Percentiles rank a stretch among this genome's conserved stretches.
Conservation (phyloP, 2,329 filamentous ascomycete genomes). For the Cryphonectria naterciae region DNA sequence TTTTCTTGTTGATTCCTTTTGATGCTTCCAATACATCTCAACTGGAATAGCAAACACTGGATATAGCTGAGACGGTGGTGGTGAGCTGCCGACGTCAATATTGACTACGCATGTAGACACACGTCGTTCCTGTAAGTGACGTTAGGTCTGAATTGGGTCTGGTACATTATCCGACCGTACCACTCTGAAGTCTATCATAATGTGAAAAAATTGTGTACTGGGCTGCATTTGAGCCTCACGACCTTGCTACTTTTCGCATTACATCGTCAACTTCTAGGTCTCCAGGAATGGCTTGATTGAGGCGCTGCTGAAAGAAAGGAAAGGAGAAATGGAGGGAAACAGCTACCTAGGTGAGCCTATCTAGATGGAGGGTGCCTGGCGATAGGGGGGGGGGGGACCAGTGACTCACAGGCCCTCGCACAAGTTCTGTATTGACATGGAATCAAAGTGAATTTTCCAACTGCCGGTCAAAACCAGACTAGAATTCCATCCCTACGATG, state of each 20-base stretch:
- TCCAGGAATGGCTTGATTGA: neutral
- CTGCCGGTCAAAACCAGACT: too few species aligned
- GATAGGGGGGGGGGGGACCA: too few species aligned
- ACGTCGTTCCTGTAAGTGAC: neutral
- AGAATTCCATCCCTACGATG: neutral
- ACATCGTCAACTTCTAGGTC: neutral
- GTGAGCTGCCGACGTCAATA: neutral
- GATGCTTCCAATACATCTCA: too few species aligned
- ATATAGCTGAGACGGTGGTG: neutral
- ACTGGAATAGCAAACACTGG: too few species aligned
- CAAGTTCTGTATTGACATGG: neutral
- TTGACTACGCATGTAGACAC: neutral
- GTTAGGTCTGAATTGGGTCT: neutral
- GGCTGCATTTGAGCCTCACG: neutral
- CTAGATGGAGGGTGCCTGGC: too few species aligned
- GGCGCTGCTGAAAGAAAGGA: too few species aligned
- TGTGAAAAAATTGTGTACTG: neutral
- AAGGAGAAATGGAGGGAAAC: too few species aligned
- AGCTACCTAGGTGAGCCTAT: too few species aligned
- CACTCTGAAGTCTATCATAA: neutral
- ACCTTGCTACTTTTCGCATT: neutral
- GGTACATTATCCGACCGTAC: neutral
- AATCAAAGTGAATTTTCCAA: too few species aligned
- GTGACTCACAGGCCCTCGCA: too few species aligned
- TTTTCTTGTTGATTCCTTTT: too few species aligned